These are phyloP conservation scores for Globisporangium takayamanum DNA, from an alignment of 352 stramenopile species.

Conservation along the genomic window DNA sequence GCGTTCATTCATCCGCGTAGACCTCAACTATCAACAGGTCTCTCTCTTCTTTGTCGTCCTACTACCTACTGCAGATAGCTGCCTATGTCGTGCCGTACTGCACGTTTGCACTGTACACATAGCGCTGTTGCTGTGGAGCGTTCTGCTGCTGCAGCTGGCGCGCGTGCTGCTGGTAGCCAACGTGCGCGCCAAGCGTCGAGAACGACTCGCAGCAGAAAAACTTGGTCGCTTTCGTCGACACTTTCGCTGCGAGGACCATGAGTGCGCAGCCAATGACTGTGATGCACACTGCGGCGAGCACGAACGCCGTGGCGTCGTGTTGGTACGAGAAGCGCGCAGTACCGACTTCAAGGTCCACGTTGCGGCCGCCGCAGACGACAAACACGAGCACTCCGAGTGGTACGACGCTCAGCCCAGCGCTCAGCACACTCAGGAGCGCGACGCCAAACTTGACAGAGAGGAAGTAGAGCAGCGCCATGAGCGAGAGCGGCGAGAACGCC, in stretches of 20 bases:
- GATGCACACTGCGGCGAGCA: slow-evolving; percentile 21
- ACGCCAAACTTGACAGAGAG: slow-evolving; percentile 49
- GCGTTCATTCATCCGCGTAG: no score
- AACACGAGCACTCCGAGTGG: slow-evolving; percentile 22
- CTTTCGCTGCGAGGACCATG: slow-evolving; percentile 41
- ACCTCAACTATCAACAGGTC: not conserved
- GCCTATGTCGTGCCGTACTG: not conserved
- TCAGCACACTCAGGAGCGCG: slow-evolving; percentile 27
- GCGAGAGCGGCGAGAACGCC: slow-evolving; percentile 51
- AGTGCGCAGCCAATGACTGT: slow-evolving; percentile 43
- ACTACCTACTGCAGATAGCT: not conserved
- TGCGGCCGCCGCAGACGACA: slow-evolving; percentile 7
- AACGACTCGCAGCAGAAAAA: slow-evolving; percentile 53
- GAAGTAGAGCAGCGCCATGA: slow-evolving; percentile 70
- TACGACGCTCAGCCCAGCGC: slow-evolving; percentile 24
- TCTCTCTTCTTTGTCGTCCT: not conserved
- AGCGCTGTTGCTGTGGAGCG: slow-evolving; percentile 3
- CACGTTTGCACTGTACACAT: not conserved
- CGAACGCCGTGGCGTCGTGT: slow-evolving; percentile 17
- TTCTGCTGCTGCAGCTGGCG: not conserved
- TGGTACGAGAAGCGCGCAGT: slow-evolving; percentile 14
- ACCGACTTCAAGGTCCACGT: slow-evolving; percentile 19
- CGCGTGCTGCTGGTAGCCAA: slow-evolving; percentile 5
- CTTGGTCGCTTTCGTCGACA: slow-evolving; percentile 27
- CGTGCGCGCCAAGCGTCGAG: slow-evolving; percentile 6